A percentile compares a stretch with the other conserved stretches of the same genome.
Evolutionary conservation across 2,329 filamentous ascomycete species (phyloP).

Genomic region (Ascochyta clinopodiicola): DNA sequence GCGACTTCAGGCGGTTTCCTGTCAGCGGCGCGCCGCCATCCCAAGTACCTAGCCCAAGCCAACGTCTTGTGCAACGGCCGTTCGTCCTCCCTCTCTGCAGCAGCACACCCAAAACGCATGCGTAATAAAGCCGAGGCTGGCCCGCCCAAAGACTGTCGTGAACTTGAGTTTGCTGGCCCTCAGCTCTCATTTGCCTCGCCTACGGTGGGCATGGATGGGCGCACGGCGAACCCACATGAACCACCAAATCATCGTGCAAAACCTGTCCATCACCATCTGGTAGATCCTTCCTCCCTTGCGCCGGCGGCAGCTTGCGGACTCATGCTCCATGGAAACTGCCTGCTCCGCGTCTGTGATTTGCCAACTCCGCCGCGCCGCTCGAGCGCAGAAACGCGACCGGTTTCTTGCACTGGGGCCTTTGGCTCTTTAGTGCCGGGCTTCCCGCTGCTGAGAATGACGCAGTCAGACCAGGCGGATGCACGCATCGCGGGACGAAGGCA

Average conservation of each 20-base stretch:
- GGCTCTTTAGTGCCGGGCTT: constrained; percentile 36
- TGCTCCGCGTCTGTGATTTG: constrained; percentile 30
- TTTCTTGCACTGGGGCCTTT: constrained; percentile 11
- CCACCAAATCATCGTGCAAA: constrained; percentile 37
- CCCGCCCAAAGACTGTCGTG: constrained; percentile 20
- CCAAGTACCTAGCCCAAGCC: constrained; percentile 16
- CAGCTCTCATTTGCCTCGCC: constrained; percentile 32
- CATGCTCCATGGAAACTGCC: constrained; percentile 26
- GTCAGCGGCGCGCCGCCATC: constrained; percentile 34
- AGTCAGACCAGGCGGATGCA: constrained; percentile 40
- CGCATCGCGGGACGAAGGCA: constrained; percentile 26
- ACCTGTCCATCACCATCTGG: constrained; percentile 35
- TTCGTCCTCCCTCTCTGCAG: constrained; percentile 9
- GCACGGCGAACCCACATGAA: constrained; percentile 30
- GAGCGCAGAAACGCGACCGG: constrained; percentile 24
- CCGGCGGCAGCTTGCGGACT: constrained; percentile 27
- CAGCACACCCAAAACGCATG: not conserved
- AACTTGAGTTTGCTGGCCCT: constrained; percentile 20
- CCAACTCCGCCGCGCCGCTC: constrained; percentile 16
- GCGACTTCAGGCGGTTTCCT: constrained; percentile 33
- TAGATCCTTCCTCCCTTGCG: constrained; percentile 36
- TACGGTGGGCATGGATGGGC: constrained; percentile 24
- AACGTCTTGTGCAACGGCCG: constrained; percentile 28
- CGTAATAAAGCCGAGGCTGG: constrained; percentile 28
- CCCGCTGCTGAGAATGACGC: constrained; percentile 37